Conservation (phyloP, 352 stramenopile species). For the Pythium periplocum region DNA sequence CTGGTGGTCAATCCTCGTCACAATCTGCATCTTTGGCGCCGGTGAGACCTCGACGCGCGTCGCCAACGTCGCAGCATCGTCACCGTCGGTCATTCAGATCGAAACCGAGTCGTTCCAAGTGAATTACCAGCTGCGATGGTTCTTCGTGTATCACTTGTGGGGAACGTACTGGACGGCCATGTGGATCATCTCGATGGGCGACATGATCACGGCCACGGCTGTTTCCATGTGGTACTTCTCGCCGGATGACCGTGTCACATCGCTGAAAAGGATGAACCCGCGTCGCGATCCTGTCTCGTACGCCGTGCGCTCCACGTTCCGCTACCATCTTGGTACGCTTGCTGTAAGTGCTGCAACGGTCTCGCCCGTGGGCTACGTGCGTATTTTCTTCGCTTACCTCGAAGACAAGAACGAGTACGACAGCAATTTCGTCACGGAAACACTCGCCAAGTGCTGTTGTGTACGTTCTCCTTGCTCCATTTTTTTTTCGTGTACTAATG, state of each 20-base stretch:
- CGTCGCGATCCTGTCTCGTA: slow-evolving; percentile 49
- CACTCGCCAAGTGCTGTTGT: slow-evolving; percentile 60
- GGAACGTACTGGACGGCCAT: slow-evolving; percentile 78
- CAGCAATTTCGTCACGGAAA: slow-evolving; percentile 47
- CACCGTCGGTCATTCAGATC: slow-evolving; percentile 43
- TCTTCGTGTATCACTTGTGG: slow-evolving; percentile 73
- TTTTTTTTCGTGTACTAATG: slow-evolving; percentile 5
- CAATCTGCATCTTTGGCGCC: slow-evolving; percentile 69
- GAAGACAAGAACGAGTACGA: slow-evolving; percentile 81
- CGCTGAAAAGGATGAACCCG: slow-evolving; percentile 40
- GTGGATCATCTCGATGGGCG: slow-evolving; percentile 57
- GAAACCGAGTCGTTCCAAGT: slow-evolving; percentile 65
- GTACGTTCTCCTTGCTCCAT: slow-evolving; percentile 28
- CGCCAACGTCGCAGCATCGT: slow-evolving; percentile 44
- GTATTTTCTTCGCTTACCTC: slow-evolving; percentile 75
- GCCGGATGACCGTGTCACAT: slow-evolving; percentile 49
- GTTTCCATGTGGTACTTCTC: slow-evolving; percentile 81
- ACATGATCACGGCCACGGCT: slow-evolving; percentile 73
- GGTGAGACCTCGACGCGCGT: slow-evolving; percentile 53
- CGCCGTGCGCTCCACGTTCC: slow-evolving; percentile 48
- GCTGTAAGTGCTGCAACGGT: slow-evolving; percentile 59
- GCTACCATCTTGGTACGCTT: slow-evolving; percentile 69
- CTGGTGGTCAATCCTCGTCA: slow-evolving; percentile 67
- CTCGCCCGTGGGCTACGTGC: slow-evolving; percentile 55
- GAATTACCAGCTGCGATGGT: slow-evolving; percentile 58